Conservation (phyloP, 176 grass and related monocot species). For the Avena sativa region DNA sequence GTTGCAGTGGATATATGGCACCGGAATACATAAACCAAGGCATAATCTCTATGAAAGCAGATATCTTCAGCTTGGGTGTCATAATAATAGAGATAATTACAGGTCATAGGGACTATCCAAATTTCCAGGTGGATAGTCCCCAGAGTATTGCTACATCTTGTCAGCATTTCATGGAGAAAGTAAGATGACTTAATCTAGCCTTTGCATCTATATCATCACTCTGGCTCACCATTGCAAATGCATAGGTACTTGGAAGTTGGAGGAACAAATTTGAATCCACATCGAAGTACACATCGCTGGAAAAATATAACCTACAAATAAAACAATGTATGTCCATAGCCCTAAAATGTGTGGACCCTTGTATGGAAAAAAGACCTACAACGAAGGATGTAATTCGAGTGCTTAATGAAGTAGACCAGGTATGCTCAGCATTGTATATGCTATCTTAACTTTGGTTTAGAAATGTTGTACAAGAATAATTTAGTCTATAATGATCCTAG, state of each 20-base stretch:
- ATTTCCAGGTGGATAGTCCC: neutral
- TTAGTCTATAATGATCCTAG: neutral
- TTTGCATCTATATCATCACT: neutral
- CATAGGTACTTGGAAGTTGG: conserved; percentile 6
- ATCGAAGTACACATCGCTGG: neutral
- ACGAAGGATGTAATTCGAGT: neutral
- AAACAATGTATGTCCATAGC: neutral
- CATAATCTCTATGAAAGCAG: too few species aligned
- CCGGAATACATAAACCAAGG: too few species aligned
- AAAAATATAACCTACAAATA: neutral
- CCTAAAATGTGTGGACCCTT: neutral
- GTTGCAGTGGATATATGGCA: too few species aligned
- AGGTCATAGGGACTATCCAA: too few species aligned
- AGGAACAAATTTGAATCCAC: neutral
- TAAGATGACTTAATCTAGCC: neutral
- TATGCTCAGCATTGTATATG: neutral
- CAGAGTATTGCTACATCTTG: neutral
- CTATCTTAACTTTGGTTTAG: too few species aligned
- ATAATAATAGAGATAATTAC: too few species aligned
- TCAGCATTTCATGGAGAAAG: neutral
- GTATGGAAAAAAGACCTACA: neutral
- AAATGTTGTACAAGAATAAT: neutral
- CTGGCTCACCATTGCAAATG: neutral
- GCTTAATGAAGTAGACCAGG: neutral
- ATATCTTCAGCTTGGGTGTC: too few species aligned